Conservation (phyloP, 371 early-diverging fungal genomes). For the Apophysomyces sp. region DNA sequence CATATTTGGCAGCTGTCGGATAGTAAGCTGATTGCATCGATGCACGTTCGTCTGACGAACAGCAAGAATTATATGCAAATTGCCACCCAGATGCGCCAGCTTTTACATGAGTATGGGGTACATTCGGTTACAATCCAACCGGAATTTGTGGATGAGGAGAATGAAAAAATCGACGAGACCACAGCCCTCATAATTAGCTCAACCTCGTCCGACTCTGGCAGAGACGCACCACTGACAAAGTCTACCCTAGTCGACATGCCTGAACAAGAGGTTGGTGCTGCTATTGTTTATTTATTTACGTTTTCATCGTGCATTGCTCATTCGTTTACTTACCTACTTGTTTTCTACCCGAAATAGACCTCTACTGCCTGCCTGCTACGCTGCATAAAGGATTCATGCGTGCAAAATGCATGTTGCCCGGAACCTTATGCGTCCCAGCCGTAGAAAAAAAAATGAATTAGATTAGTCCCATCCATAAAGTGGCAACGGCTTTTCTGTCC, state of each 20-base stretch:
- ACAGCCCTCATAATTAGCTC: no score
- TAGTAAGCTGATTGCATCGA: constrained; percentile 79
- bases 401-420: constrained; percentile 27
- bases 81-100: constrained; percentile 65
- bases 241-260: neutral
- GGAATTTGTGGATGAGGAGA: constrained; percentile 63
- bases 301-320: neutral
- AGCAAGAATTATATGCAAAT: constrained; percentile 60
- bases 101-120: constrained; percentile 79
- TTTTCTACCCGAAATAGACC: neutral
- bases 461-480: neutral
- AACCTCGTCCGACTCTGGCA: neutral
- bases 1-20: constrained; percentile 94
- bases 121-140: constrained; percentile 92
- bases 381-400: constrained; percentile 27
- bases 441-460: neutral
- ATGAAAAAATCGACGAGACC: neutral
- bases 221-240: neutral
- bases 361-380: constrained; percentile 18
- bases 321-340: neutral
- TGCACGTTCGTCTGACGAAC: constrained; percentile 75
- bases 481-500: no score
- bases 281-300: neutral
- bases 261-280: neutral
- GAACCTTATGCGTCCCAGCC: neutral